Conservation (phyloP, 176 grass and related monocot species). For the Eleusine indica region DNA sequence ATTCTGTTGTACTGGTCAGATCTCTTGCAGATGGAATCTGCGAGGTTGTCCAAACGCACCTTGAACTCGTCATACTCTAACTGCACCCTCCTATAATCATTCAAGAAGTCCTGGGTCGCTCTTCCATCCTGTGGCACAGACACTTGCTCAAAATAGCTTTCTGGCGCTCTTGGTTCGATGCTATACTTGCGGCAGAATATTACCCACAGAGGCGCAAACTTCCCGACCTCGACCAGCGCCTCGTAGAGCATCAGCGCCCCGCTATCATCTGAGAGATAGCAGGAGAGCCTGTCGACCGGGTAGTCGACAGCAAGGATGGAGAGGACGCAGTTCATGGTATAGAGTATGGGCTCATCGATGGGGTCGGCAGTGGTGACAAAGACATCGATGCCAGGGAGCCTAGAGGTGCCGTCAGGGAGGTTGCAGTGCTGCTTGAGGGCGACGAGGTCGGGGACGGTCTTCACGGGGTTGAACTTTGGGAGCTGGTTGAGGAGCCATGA, state of each 20-base stretch:
- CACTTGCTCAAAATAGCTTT: constrained; percentile 21
- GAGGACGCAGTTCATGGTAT: constrained; percentile 42
- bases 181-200: constrained; percentile 33
- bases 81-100: constrained; percentile 26
- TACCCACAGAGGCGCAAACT: constrained; percentile 28
- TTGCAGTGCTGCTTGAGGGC: constrained; percentile 3
- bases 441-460: constrained; percentile 4
- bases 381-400: constrained; percentile 32
- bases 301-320: constrained; percentile 38
- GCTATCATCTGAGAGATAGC: constrained; percentile 41
- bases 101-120: constrained; percentile 10
- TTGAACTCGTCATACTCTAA: constrained; percentile 44
- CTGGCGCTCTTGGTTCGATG: constrained; percentile 23
- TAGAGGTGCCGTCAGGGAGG: background rate
- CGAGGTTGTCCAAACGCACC: constrained; percentile 19
- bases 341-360: constrained; percentile 23
- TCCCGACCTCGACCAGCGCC: constrained; percentile 17
- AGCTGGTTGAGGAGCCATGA: constrained; percentile 41
- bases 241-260: constrained; percentile 24
- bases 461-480: constrained; percentile 34
- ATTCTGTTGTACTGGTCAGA: constrained; percentile 23
- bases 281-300: constrained; percentile 20
- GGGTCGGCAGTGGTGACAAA: constrained; percentile 40
- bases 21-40: background rate
- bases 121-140: background rate